Conservation (phyloP, 2,329 filamentous ascomycete species). For the Didymella segeticola region DNA sequence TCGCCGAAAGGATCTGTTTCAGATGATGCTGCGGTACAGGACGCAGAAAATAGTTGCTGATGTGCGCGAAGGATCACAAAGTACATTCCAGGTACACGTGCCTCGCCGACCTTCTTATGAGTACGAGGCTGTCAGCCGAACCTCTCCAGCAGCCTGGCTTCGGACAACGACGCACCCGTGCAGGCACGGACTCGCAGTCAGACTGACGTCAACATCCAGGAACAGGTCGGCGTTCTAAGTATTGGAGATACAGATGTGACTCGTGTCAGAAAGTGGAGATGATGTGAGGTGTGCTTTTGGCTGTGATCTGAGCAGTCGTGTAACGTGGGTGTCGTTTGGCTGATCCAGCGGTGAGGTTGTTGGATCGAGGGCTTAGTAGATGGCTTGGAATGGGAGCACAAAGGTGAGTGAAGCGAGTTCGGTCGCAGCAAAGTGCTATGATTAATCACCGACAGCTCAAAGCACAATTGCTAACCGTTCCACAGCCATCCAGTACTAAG, state of each 20-base stretch:
- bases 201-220: slow-evolving; percentile 4
- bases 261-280: slow-evolving; percentile 19
- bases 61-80: slow-evolving; percentile 9
- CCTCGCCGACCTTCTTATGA: slow-evolving; percentile 14
- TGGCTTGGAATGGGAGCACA: slow-evolving; percentile 12
- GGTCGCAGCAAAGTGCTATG: background rate
- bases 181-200: background rate
- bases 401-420: background rate
- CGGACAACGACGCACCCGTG: slow-evolving; percentile 7
- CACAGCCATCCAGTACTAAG: background rate
- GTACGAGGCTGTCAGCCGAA: slow-evolving; percentile 6
- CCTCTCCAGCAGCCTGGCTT: slow-evolving; percentile 3
- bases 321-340: slow-evolving; percentile 13
- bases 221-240: slow-evolving; percentile 7
- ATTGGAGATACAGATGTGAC: slow-evolving; percentile 12
- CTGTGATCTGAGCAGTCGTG: slow-evolving; percentile 2
- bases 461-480: background rate
- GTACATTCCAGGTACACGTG: slow-evolving; percentile 3
- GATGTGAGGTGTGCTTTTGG: slow-evolving; percentile 7
- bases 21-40: slow-evolving; percentile 3
- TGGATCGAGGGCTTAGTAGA: slow-evolving; percentile 7
- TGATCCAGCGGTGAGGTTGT: slow-evolving; percentile 13
- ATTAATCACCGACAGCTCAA: background rate
- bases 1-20: slow-evolving; percentile 5
- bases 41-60: slow-evolving; percentile 10